Evolutionary conservation across 1,284 basidiomycete species (phyloP).

Genomic region (Anthracocystis setariae): DNA sequence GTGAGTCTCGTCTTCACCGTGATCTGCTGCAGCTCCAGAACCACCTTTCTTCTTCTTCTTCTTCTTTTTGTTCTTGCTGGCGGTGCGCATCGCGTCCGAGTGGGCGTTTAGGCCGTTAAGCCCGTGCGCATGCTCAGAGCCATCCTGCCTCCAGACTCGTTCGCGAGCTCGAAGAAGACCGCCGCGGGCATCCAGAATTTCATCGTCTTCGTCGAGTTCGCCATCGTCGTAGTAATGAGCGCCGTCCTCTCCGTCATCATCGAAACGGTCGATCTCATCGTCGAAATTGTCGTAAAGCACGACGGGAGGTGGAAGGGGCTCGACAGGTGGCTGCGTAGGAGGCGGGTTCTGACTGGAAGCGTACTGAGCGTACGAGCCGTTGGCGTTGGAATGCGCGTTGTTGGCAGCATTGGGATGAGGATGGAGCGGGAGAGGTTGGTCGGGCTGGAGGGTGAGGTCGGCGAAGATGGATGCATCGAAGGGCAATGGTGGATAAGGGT

Average conservation of each 20-base stretch:
- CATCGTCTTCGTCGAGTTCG: conserved; percentile 57
- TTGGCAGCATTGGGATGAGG: conserved; percentile 53
- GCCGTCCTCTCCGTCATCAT: conserved; percentile 59
- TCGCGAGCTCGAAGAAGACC: conserved; percentile 36
- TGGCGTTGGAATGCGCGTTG: conserved; percentile 27
- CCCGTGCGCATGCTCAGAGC: conserved; percentile 22
- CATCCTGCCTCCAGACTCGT: conserved; percentile 46
- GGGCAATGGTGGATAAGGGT: conserved; percentile 57
- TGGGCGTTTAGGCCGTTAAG: conserved; percentile 21
- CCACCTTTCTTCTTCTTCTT: conserved; percentile 70
- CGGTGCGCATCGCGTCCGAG: conserved; percentile 28
- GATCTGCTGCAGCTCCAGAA: conserved; percentile 66
- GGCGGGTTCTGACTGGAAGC: conserved; percentile 53
- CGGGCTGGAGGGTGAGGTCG: conserved; percentile 60
- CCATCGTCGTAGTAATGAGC: conserved; percentile 64
- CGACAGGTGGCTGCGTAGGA: conserved; percentile 56
- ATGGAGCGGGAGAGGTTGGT: conserved; percentile 55
- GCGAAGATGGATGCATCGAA: conserved; percentile 65
- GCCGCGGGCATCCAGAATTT: conserved; percentile 35
- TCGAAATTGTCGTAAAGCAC: conserved; percentile 65
- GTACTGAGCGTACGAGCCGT: conserved; percentile 52
- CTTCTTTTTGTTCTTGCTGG: conserved; percentile 70
- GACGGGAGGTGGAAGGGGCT: conserved; percentile 57
- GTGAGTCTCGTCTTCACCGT: conserved; percentile 59
- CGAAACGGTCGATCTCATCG: conserved; percentile 57